Base-by-base conservation (phyloP, 768 basidiomycete genomes). In the Rhizopogon rudus region DNA sequence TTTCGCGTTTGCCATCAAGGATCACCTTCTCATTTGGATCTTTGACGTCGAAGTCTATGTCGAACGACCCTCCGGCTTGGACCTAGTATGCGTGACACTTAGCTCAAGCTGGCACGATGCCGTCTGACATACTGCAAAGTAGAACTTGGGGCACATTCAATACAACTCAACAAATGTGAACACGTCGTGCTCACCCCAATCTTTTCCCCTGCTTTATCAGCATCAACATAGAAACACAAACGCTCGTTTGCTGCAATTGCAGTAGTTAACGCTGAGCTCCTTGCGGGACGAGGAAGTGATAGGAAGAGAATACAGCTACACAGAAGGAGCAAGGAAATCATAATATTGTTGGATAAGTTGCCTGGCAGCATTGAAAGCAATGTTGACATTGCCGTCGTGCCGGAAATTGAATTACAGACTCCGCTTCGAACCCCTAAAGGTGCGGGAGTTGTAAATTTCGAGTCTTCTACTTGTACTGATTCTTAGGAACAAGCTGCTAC, bases 61-160 rank as follows among this genome's bases (percentile, higher is more conserved):
- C 96, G 72, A 98, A 98, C 1, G 92, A 88, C 56, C 96, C 96
- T 44, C 96, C 96, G 29, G 94, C 92, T 85, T 98, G 96, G 37
- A 98, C 91, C 91, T 92, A 52, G 53, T 40, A 40, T 39, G 29
- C 48, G 40, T 12, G n/a, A 40, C 17, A 28, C 9, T 44, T 16
- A 5, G 20, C n/a, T 49, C 17, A 14, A 45, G 22, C n/a, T 22
- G 22, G 6, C 16, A 22, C 3, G 13, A 37, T 37, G 5, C 20
- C 9, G 14, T 22, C 5, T 37, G 20, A 75, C 87, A 55, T 73
- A 92, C 95, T 60, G 96, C 96, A 77, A 93, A 98, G 76, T 98
- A 98, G 74, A 99, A 98, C 83, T 98, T 58, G 58, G 40, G 9
- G 60, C 44, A 33, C 29, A 45, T 55, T 65, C 39, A 57, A 54